Base-by-base conservation (phyloP, 805 yeast species). In the Isabelozyma heimii region DNA sequence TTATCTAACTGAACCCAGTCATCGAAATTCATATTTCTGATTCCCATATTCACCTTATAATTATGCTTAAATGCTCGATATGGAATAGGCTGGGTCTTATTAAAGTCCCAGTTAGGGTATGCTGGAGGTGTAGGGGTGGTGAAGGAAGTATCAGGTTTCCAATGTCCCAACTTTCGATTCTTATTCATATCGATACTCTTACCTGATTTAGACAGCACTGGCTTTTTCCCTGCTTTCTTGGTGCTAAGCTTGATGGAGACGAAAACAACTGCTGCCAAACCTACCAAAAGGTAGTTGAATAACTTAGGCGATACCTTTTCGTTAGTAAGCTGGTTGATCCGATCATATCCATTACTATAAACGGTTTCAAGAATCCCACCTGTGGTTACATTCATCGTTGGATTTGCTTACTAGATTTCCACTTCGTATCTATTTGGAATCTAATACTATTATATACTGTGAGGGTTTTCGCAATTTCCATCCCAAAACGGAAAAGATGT, bases 1-100 rank as follows among this genome's bases (percentile, higher is more conserved):
- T 81, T 82, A 61, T 84, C 89, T 49, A 85, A 69, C 59, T 84
- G 85, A 52, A 84, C 79, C 90, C 90, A 84, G 44, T 70, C 71
- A 47, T 79, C 68, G 75, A 78, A 79, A 44, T 82, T 80, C 85
- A 83, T 78, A 49, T 69, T 69, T 53, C 89, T 68, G 40, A 84
- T 83, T 6, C 89, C 90, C 90, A 84, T 84, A 20, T 85, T 84
- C 44, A 84, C 76, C 54, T 69, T 76, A 59, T 84, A 84, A 50
- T 79, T 81, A 62, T 82, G 85, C 59, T 76, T 82, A 67, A 84
- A 85, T 0, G 89, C 87, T 43, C 88, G 69, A 57, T 83, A 83
- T n/a, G 87, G 84, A 37, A 80, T 58, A 1, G 87, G 86, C 47
- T 63, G 67, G 4, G 87, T 82, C 3, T 65, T 66, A 10, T 65